Evolutionary conservation across 768 basidiomycete genomes (phyloP).

Genomic region (Mycena chlorophos): DNA sequence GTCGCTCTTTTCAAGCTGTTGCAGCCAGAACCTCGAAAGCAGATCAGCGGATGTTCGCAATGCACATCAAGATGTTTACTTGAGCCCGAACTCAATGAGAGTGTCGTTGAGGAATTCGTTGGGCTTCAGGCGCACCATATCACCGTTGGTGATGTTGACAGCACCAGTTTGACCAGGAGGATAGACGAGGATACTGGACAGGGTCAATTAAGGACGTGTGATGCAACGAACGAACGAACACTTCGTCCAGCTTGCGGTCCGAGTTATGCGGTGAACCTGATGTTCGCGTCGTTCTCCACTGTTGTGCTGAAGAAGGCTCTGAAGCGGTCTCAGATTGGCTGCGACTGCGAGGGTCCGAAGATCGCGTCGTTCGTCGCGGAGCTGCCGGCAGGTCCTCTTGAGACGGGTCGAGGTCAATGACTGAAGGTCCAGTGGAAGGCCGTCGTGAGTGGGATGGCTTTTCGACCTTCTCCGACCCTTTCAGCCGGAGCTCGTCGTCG

Average conservation of each 20-base stretch:
- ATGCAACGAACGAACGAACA: slow-evolving; percentile 39
- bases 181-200: slow-evolving; percentile 69
- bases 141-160: slow-evolving; percentile 79
- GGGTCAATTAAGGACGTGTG: slow-evolving; percentile 5
- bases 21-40: slow-evolving; percentile 64
- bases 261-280: slow-evolving; percentile 30
- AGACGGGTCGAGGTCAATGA: background rate
- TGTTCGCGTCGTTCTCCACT: slow-evolving; percentile 41
- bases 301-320: slow-evolving; percentile 6
- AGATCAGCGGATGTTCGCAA: slow-evolving; percentile 4
- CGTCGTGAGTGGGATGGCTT: too few relatives aligned
- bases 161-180: slow-evolving; percentile 70
- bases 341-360: slow-evolving; percentile 5
- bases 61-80: slow-evolving; percentile 46
- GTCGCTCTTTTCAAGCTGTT: slow-evolving; percentile 51
- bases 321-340: slow-evolving; percentile 11
- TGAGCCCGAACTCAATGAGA: slow-evolving; percentile 92
- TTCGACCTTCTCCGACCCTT: too few relatives aligned
- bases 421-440: too few relatives aligned
- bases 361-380: background rate
- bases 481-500: background rate
- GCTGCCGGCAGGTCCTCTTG: background rate
- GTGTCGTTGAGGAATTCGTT: slow-evolving; percentile 95
- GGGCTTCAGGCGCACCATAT: slow-evolving; percentile 69
- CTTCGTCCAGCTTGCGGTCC: slow-evolving; percentile 56